Evolutionary conservation across 345 rosid species (phyloP), one percentile per base, ranked within the genome.

Genomic region (Salix purpurea): DNA sequence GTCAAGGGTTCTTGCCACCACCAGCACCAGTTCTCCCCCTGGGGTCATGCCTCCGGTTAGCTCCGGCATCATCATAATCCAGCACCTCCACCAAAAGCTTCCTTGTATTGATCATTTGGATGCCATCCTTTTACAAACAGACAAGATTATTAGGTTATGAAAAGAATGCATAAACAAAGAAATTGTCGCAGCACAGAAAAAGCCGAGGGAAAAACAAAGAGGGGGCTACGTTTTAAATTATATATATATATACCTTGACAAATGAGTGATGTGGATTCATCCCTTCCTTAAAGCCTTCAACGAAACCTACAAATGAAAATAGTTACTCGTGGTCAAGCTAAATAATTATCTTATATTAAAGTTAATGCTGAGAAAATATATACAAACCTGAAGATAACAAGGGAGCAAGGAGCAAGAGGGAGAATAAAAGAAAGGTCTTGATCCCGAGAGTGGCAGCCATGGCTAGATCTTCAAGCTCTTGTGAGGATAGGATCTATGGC

Each of bases 21-120:
- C 12, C 61, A 56, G 0, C 61, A n/a, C 4, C 61, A 23, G 13
- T 0, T 9, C 26, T 58, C 28, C 28, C 28, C 28, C 80, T 86
- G 4, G 97, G 97, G 37, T 88, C 91, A 61, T 92, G 97, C 77
- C 71, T 92, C 24, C 81, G 78, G 80, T 89, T 92, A 15, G 97
- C 74, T 36, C 95, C 90, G 36, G 89, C 75, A 13, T 88, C 89
- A 64, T 85, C 94, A 75, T 89, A 91, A 75, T 91, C 94, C 37
- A 82, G 52, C 69, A 84, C 84, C 52, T 75, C 8, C 76, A n/a
- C 32, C 90, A 93, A 71, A 54, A 89, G 76, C 88, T 90, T 91
- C 92, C 94, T 90, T 50, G 44, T 48, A 2, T 40, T 68, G 18
- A 62, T 79, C 72, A 58, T 52, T 46, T 48, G 71, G 71, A 42